Evolutionary conservation across 306 rosid genomes (phyloP).

Genomic region (Lablab purpureus): DNA sequence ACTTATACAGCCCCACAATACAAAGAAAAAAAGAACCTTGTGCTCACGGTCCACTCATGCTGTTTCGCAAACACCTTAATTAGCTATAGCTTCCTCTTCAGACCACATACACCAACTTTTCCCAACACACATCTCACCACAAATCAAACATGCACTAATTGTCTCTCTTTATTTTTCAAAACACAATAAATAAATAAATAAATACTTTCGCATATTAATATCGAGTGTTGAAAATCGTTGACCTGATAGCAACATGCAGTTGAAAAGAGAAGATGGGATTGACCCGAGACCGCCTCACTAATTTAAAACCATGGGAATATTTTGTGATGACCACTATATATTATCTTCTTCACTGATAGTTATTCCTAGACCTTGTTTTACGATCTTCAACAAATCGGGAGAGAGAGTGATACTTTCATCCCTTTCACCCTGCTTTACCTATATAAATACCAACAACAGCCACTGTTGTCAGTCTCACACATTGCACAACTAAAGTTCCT

Average conservation of each 20-base stretch:
- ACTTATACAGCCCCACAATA: constrained; percentile 3
- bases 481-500: neutral
- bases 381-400: constrained; percentile 21
- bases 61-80: neutral
- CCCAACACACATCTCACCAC: too few species aligned
- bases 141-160: too few species aligned
- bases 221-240: neutral
- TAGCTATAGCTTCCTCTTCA: neutral
- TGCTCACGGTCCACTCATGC: constrained; percentile 21
- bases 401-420: constrained; percentile 29
- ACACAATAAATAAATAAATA: neutral
- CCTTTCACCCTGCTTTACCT: neutral
- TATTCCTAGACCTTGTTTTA: constrained; percentile 22
- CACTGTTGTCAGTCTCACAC: neutral
- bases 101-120: too few species aligned
- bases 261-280: neutral
- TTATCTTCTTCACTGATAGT: neutral
- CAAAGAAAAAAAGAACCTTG: constrained; percentile 29
- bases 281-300: neutral
- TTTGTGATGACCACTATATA: constrained; percentile 13
- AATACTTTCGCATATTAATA: neutral
- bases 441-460: constrained; percentile 29
- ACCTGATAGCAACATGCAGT: neutral
- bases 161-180: neutral
- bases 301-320: constrained; percentile 20